Evolutionary conservation across 768 basidiomycete species (phyloP).

Genomic region (Baorangia bicolor): DNA sequence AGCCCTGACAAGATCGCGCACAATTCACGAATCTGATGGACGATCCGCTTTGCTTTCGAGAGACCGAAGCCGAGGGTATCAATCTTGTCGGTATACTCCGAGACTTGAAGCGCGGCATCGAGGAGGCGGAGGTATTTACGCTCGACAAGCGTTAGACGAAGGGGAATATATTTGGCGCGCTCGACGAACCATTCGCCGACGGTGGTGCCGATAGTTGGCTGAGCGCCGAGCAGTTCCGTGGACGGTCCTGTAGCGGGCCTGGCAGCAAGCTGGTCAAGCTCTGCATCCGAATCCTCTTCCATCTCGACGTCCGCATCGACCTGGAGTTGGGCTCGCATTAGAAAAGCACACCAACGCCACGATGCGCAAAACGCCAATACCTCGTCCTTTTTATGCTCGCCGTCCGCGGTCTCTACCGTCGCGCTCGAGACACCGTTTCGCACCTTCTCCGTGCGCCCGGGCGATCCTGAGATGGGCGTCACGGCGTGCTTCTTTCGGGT

Average conservation of each 20-base stretch:
- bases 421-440: constrained; percentile 16
- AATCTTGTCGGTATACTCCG: constrained; percentile 89
- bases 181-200: constrained; percentile 88
- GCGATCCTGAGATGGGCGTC: constrained; percentile 41
- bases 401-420: not conserved
- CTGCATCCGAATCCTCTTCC: constrained; percentile 35
- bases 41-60: constrained; percentile 84
- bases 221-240: constrained; percentile 45
- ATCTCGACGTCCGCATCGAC: constrained; percentile 38
- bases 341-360: not conserved
- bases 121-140: constrained; percentile 84
- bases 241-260: constrained; percentile 20
- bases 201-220: constrained; percentile 56
- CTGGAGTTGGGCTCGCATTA: constrained; percentile 15
- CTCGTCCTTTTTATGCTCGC: constrained; percentile 16
- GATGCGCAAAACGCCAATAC: constrained; percentile 7
- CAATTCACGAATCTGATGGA: constrained; percentile 81
- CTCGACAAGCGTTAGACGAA: constrained; percentile 71
- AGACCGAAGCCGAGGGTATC: constrained; percentile 77
- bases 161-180: constrained; percentile 75
- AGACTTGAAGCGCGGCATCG: constrained; percentile 81
- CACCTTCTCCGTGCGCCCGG: constrained; percentile 5
- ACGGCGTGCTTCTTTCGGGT: constrained; percentile 62
- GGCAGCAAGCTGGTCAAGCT: constrained; percentile 38
- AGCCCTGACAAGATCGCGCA: constrained; percentile 87